A percentile compares a stretch with the other conserved stretches of the same genome.
phyloP scores from a whole-genome alignment of 2,329 filamentous ascomycete species.

The Monilinia fructicola region DNA sequence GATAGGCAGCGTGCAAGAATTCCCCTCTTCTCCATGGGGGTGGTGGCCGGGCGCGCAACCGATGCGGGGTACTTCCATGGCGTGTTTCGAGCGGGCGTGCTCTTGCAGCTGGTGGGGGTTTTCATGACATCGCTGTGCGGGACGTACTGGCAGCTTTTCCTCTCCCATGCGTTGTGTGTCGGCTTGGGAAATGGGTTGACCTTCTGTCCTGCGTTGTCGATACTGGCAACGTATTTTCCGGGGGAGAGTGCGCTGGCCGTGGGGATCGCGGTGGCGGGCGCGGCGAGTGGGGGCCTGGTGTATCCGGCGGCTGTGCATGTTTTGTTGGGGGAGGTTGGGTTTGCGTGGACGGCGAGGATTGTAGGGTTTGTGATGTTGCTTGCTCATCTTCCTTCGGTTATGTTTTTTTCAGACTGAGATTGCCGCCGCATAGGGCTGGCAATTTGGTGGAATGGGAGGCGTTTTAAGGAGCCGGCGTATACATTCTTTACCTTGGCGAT shows the following conservation, averaged over 20 bases:
- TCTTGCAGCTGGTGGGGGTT: constrained; percentile 22
- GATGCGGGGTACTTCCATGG: background rate
- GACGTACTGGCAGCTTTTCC: constrained; percentile 40
- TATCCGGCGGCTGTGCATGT: no score
- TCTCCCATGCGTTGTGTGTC: constrained; percentile 35
- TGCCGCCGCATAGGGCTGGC: background rate
- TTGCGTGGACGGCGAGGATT: constrained; percentile 34
- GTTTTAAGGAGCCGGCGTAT: background rate
- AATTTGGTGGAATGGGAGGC: background rate
- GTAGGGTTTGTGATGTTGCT: constrained; percentile 11
- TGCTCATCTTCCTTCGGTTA: background rate
- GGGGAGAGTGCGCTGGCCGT: no score
- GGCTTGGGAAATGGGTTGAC: constrained; percentile 30
- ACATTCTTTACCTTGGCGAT: background rate
- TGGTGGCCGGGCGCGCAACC: background rate
- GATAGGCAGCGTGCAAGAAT: background rate
- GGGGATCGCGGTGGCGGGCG: no score
- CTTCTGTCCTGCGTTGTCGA: constrained; percentile 33
- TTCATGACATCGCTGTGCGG: constrained; percentile 39
- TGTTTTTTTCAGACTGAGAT: background rate
- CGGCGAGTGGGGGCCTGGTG: no score
- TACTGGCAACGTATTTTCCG: background rate
- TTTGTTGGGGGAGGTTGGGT: constrained; percentile 30
- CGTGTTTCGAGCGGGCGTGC: background rate
- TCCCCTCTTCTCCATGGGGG: background rate